A percentile compares a stretch with the other conserved stretches of the same genome.
These are phyloP conservation scores for Globisporangium okanoganense DNA, from an alignment of 352 stramenopile species.

Conservation along the genomic window DNA sequence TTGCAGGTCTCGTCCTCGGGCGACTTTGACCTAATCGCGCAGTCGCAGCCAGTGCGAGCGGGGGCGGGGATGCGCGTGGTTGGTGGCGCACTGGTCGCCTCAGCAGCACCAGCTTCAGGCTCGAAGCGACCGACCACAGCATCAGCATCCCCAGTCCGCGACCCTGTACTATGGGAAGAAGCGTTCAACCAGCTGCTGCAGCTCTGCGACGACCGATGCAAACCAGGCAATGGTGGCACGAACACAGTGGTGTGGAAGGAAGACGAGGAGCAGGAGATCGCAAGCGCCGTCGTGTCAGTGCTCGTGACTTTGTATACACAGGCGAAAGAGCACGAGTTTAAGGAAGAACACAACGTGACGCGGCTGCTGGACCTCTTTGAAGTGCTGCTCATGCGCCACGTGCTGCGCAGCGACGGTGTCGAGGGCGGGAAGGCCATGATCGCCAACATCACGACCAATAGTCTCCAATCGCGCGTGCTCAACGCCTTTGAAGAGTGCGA, in stretches of 20 bases:
- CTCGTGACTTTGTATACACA: constrained; percentile 77
- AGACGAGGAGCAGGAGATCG: constrained; percentile 81
- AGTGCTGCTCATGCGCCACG: constrained; percentile 57
- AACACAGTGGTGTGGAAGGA: constrained; percentile 36
- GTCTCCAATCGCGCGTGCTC: constrained; percentile 73
- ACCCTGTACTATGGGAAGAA: constrained; percentile 62
- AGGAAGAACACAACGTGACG: constrained; percentile 52
- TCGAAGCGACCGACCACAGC: constrained; percentile 18
- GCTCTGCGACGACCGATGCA: constrained; percentile 46
- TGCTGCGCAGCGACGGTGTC: constrained; percentile 33
- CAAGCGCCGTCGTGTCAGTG: constrained; percentile 66
- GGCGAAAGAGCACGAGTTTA: constrained; percentile 72
- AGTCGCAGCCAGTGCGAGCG: constrained; percentile 71
- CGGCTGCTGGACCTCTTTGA: constrained; percentile 65
- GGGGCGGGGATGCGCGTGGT: constrained; percentile 90
- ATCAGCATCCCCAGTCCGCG: constrained; percentile 18
- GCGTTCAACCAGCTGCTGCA: constrained; percentile 60
- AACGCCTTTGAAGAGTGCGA: constrained; percentile 83
- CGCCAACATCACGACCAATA: constrained; percentile 76
- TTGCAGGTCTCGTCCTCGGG: constrained; percentile 70
- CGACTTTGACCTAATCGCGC: constrained; percentile 69
- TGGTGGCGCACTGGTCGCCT: constrained; percentile 69
- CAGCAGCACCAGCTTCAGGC: neutral
- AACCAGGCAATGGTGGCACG: constrained; percentile 16
- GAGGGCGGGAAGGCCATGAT: constrained; percentile 23